Base-by-base conservation (phyloP, 768 basidiomycete species). In the Saitozyma podzolica region DNA sequence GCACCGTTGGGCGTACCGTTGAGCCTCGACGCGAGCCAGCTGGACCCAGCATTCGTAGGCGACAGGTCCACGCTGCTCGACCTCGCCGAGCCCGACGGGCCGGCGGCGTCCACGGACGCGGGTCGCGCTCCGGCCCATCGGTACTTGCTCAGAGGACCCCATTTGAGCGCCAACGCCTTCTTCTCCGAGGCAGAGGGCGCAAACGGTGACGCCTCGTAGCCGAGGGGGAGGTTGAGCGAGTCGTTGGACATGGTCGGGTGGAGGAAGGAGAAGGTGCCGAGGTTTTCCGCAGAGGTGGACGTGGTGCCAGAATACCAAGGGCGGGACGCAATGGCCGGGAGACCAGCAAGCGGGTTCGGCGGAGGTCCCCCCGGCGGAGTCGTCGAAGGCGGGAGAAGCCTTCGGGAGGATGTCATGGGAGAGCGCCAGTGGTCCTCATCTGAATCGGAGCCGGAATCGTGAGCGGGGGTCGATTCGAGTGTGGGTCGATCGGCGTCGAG, bases 141-240 rank as follows among this genome's bases (percentile, higher is more conserved):
- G 41, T 70, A 62, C 60, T 69, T 68, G 43, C 48, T 49, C 52
- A 78, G 56, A 14, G 77, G 71, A 39, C 72, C 73, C 78, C 75
- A 79, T 48, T 75, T 75, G 11, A 45, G 37, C 3, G 72, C 72
- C 10, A 79, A 63, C 45, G 69, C 69, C 59, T 75, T 68, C 64
- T 79, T 77, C 62, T 79, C 78, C 39, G 63, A 67, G 10, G 70
- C 72, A 29, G 70, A 70, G 6, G 78, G 78, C 7, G 78, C 74
- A 54, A 79, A 79, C 8, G 63, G 78, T 40, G 63, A 69, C 41
- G 62, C 47, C 45, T 69, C 63, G 58, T 66, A 72, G 51, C 66
- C 65, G 8, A 65, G 54, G n/a, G 56, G 39, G 10, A 68, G 51
- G 48, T 59, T 58, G 9, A 79, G 62, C n/a, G 70, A 69, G 48